Evolutionary conservation across 148 eudicot species (phyloP), one percentile per base, ranked within the genome.

Genomic region (Polygonum maritimum): DNA sequence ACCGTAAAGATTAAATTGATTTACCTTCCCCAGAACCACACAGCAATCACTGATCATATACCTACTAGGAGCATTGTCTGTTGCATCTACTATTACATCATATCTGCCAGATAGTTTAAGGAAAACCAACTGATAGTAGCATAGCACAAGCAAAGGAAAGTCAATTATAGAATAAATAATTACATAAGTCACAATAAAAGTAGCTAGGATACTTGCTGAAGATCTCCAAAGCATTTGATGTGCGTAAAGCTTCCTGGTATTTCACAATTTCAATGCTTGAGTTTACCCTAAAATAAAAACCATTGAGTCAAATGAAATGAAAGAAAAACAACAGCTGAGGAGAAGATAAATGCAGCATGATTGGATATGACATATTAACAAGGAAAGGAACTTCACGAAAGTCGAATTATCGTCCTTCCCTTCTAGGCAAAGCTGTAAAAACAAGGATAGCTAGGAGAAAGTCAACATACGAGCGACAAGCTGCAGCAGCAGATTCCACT

Each of bases 1-100:
- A 45, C 48, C 22, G 31, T 26, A 49, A 36, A 44, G 15, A 36
- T 48, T n/a, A 57, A 33, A 48, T 2, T 60, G 22, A 39, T 76
- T 75, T 79, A 95, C 97, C 96, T 95, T 95, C 77, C 97, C 90
- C 78, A 92, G 78, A 60, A 89, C 87, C 81, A 89, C 98, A 83
- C 99, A 95, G 79, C 99, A 95, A 87, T 95, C 99, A 78, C 83
- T 95, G 83, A 95, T 92, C 92, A 95, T 87, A 83, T 95, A 95
- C 21, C 99, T 94, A 80, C 98, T 95, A 18, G 99, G 99, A 71
- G 79, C 96, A 79, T 95, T 95, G 78, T 95, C 99, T 48, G 99
- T 95, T 35, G 99, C 97, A 88, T 95, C 99, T 73, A 95, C 76
- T 73, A 95, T 85, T 69, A 92, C 76, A 78, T 95, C 99, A 78